Conservation (phyloP, 2,329 filamentous ascomycete species). For the Botryotinia globosa region DNA sequence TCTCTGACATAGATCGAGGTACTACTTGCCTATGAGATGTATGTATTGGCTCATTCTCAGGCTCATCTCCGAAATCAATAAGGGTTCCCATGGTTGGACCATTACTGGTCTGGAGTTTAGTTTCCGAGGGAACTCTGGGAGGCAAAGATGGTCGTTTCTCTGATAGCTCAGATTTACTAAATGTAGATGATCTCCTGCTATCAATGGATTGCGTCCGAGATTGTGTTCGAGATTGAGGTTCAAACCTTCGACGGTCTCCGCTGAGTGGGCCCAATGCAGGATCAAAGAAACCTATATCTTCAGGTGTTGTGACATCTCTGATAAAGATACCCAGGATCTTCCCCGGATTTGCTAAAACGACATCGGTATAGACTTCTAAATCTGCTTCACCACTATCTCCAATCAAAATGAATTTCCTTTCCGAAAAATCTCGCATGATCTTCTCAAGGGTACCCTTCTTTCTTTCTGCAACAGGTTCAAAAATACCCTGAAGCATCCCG, state of each 20-base stretch:
- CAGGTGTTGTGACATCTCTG: constrained; percentile 84
- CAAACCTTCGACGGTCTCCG: constrained; percentile 28
- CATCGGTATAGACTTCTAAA: constrained; percentile 92
- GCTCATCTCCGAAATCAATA: constrained; percentile 59
- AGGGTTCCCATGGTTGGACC: constrained; percentile 51
- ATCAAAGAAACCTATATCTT: constrained; percentile 75
- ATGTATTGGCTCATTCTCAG: constrained; percentile 42
- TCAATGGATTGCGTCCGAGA: constrained; percentile 27
- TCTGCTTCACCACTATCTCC: constrained; percentile 97
- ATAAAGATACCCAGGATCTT: constrained; percentile 86
- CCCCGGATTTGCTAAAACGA: constrained; percentile 80
- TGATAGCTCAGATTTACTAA: constrained; percentile 23
- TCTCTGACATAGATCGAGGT: constrained; percentile 33
- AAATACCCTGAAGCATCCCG: constrained; percentile 96
- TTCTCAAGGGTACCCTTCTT: constrained; percentile 86
- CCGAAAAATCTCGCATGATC: constrained; percentile 84
- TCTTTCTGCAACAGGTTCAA: constrained; percentile 92
- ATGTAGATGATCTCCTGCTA: constrained; percentile 24
- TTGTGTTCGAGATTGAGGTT: constrained; percentile 21
- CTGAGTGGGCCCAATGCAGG: constrained; percentile 37
- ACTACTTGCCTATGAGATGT: constrained; percentile 36
- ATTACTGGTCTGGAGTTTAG: constrained; percentile 37
- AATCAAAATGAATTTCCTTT: constrained; percentile 83
- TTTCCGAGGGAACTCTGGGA: constrained; percentile 31
- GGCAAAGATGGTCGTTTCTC: constrained; percentile 33